A percentile compares a stretch with the other conserved stretches of the same genome.
Evolutionary conservation across 2,329 filamentous ascomycete species (phyloP).

Genomic region (Ascochyta pisi): DNA sequence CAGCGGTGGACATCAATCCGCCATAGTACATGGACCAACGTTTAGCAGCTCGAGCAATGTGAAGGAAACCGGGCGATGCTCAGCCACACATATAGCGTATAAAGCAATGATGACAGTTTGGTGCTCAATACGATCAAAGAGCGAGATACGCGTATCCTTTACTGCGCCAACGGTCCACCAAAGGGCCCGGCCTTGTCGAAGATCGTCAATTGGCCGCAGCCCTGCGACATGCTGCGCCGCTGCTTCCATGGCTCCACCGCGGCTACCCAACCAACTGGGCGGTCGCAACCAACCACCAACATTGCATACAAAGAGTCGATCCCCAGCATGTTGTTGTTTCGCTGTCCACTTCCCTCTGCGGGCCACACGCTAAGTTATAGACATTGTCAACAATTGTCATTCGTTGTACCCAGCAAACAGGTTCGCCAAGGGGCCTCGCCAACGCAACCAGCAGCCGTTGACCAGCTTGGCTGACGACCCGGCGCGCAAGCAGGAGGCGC

Average conservation of each 20-base stretch:
- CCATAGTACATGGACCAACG: not conserved
- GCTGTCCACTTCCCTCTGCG: not conserved
- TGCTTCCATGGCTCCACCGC: conserved; percentile 6
- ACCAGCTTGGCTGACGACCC: conserved; percentile 16
- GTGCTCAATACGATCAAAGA: not conserved
- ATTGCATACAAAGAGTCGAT: conserved; percentile 7
- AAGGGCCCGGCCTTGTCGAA: not conserved
- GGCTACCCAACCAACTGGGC: conserved; percentile 1
- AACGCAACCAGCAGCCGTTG: conserved; percentile 4
- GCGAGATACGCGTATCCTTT: conserved; percentile 8
- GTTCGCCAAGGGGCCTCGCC: conserved; percentile 9
- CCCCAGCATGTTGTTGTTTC: conserved; percentile 5
- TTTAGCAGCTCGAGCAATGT: not conserved
- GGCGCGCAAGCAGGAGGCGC: conserved; percentile 10
- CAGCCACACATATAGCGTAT: not conserved
- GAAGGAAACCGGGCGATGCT: not conserved
- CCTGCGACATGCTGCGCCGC: conserved; percentile 8
- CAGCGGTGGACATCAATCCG: not conserved
- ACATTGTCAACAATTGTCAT: not conserved
- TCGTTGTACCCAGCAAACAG: conserved; percentile 9
- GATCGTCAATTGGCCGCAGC: not conserved
- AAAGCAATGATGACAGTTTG: not conserved
- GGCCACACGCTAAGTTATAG: not conserved
- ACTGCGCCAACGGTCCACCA: not conserved
- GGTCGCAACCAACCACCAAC: not conserved